A percentile compares a stretch with the other conserved stretches of the same genome.
These are phyloP conservation scores for Skeletonema costatum DNA, from an alignment of 108 stramenopile species.

Conservation along the genomic window DNA sequence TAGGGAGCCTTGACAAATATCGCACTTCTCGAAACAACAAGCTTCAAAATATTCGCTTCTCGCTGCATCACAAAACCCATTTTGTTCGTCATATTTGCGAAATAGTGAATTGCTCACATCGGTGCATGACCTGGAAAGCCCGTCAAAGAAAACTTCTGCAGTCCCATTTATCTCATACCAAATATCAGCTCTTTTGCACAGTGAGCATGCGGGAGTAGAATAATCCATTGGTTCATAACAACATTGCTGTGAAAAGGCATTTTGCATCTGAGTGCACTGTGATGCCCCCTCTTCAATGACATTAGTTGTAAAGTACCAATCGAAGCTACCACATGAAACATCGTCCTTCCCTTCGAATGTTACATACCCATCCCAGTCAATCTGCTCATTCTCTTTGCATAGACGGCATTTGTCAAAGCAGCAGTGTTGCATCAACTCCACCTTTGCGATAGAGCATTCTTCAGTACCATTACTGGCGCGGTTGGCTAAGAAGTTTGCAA, in stretches of 20 bases:
- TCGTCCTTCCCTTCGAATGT: constrained; percentile 27
- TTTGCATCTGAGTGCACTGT: constrained; percentile 30
- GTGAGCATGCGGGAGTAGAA: constrained; percentile 40
- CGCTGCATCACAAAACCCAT: constrained; percentile 28
- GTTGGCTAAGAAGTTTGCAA: constrained; percentile 32
- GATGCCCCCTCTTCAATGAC: constrained; percentile 36
- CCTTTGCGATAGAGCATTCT: constrained; percentile 27
- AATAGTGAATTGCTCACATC: constrained; percentile 43
- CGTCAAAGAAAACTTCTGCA: constrained; percentile 29
- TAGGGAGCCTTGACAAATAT: constrained; percentile 37
- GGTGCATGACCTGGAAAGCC: constrained; percentile 31
- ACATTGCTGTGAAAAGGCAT: constrained; percentile 22
- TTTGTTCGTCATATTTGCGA: constrained; percentile 38
- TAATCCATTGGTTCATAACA: constrained; percentile 48
- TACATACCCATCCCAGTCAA: constrained; percentile 49
- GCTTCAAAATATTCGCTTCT: constrained; percentile 33
- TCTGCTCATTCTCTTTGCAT: constrained; percentile 23
- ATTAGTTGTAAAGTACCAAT: constrained; percentile 49
- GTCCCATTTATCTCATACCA: constrained; percentile 46
- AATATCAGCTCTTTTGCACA: constrained; percentile 40
- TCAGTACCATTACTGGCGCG: constrained; percentile 45
- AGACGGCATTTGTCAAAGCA: constrained; percentile 48
- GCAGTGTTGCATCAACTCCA: constrained; percentile 39
- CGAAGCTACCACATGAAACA: constrained; percentile 46
- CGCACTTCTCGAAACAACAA: constrained; percentile 39